A percentile compares a stretch with the other conserved stretches of the same genome.
Conservation (phyloP, 306 rosid genomes). For the Cucumis hystrix region DNA sequence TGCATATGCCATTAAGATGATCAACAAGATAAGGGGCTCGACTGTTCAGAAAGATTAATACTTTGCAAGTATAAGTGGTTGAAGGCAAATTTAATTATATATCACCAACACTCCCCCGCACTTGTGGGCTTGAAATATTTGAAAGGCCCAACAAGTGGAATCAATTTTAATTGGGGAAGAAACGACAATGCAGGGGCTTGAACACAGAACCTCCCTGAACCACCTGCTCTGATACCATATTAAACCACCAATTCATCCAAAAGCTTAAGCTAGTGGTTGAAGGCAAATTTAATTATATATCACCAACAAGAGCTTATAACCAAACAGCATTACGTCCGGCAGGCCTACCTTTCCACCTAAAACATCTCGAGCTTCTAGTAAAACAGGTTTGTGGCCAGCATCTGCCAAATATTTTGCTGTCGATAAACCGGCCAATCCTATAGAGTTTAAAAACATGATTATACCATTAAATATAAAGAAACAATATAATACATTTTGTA, state of each 20-base stretch:
- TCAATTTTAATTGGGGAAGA: too few relatives aligned
- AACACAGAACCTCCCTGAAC: too few relatives aligned
- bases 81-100: too few relatives aligned
- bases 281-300: too few relatives aligned
- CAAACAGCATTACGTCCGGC: background rate
- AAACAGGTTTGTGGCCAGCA: slow-evolving; percentile 88
- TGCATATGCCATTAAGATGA: background rate
- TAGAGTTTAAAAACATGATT: slow-evolving; percentile 10
- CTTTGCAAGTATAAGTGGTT: background rate
- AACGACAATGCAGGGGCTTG: too few relatives aligned
- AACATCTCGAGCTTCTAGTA: slow-evolving; percentile 91
- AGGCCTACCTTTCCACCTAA: slow-evolving; percentile 81
- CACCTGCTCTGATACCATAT: too few relatives aligned
- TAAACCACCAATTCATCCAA: too few relatives aligned
- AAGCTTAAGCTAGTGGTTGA: too few relatives aligned
- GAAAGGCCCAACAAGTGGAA: too few relatives aligned
- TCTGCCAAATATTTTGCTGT: slow-evolving; percentile 96
- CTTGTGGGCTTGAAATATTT: too few relatives aligned
- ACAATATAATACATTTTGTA: background rate
- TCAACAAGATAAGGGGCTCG: background rate
- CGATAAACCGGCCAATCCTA: slow-evolving; percentile 93
- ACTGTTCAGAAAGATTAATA: background rate
- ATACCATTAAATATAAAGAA: background rate
- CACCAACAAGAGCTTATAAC: too few relatives aligned
- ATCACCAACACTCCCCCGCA: too few relatives aligned